phyloP scores from a whole-genome alignment of 1,284 basidiomycete genomes.

The Ganoderma sp. region DNA sequence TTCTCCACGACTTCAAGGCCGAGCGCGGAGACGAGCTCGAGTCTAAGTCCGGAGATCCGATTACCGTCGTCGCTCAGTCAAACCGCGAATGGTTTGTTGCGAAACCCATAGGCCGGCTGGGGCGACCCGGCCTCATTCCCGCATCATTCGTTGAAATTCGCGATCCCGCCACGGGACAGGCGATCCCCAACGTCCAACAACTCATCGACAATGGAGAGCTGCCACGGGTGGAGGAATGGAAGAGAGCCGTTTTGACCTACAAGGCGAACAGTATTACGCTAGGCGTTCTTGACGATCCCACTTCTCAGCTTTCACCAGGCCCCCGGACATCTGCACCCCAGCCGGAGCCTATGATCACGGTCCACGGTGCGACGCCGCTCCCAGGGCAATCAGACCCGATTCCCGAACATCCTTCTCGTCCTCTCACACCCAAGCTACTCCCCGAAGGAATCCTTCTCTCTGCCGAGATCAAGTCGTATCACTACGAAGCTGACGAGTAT shows the following conservation, averaged over 20 bases:
- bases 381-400: constrained; percentile 34
- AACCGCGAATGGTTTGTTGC: constrained; percentile 91
- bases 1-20: constrained; percentile 93
- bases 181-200: constrained; percentile 75
- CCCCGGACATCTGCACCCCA: constrained; percentile 24
- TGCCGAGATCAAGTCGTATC: constrained; percentile 95
- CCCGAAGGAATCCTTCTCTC: constrained; percentile 86
- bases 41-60: constrained; percentile 91
- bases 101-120: constrained; percentile 93
- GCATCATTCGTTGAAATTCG: constrained; percentile 96
- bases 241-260: constrained; percentile 92
- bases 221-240: constrained; percentile 98
- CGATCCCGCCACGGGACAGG: constrained; percentile 84
- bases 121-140: constrained; percentile 95
- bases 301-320: constrained; percentile 22
- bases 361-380: constrained; percentile 40
- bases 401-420: constrained; percentile 32
- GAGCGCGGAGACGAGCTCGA: constrained; percentile 97
- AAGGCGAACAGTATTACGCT: constrained; percentile 96
- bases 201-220: constrained; percentile 87
- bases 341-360: constrained; percentile 31
- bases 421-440: constrained; percentile 51
- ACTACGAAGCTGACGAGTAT: constrained; percentile 94
- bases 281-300: constrained; percentile 80
- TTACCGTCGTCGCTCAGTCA: constrained; percentile 90